phyloP scores from a whole-genome alignment of 2,329 filamentous ascomycete species.

The Venturia effusa region DNA sequence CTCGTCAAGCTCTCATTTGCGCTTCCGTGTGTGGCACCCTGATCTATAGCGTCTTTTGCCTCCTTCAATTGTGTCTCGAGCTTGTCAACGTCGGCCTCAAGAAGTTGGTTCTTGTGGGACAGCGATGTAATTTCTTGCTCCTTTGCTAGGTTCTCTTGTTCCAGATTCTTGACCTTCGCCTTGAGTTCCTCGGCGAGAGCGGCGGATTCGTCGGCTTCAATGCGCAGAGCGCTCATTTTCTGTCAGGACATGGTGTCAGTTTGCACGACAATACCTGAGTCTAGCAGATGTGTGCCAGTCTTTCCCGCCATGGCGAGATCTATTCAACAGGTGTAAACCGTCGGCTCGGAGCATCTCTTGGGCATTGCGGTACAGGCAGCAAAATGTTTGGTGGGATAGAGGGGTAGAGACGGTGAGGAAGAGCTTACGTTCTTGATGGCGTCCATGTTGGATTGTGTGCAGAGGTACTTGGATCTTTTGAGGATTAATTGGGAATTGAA shows the following conservation, averaged over 20 bases:
- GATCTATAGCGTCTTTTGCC: slow-evolving; percentile 74
- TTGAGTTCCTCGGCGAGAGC: slow-evolving; percentile 80
- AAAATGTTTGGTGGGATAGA: slow-evolving; percentile 12
- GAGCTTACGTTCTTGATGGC: slow-evolving; percentile 31
- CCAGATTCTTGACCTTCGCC: slow-evolving; percentile 73
- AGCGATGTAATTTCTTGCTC: slow-evolving; percentile 97
- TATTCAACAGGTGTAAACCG: neutral
- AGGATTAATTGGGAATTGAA: neutral
- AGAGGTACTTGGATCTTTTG: neutral
- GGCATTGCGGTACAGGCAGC: slow-evolving; percentile 5
- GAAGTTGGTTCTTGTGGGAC: slow-evolving; percentile 85
- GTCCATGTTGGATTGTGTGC: slow-evolving; percentile 23
- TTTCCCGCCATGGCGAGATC: neutral
- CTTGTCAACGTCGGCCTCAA: slow-evolving; percentile 88
- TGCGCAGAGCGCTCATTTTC: slow-evolving; percentile 92
- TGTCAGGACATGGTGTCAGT: slow-evolving; percentile 27
- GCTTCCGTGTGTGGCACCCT: slow-evolving; percentile 70
- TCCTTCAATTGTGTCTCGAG: slow-evolving; percentile 75
- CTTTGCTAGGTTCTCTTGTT: slow-evolving; percentile 92
- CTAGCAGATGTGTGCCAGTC: neutral
- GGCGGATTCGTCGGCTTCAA: slow-evolving; percentile 80
- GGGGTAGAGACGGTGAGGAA: slow-evolving; percentile 13
- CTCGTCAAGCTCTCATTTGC: slow-evolving; percentile 88
- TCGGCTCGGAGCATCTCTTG: neutral
- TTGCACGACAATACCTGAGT: neutral